Evolutionary conservation across 2,329 filamentous ascomycete species (phyloP), one percentile per base, ranked within the genome.

Genomic region (Cordyceps javanica): DNA sequence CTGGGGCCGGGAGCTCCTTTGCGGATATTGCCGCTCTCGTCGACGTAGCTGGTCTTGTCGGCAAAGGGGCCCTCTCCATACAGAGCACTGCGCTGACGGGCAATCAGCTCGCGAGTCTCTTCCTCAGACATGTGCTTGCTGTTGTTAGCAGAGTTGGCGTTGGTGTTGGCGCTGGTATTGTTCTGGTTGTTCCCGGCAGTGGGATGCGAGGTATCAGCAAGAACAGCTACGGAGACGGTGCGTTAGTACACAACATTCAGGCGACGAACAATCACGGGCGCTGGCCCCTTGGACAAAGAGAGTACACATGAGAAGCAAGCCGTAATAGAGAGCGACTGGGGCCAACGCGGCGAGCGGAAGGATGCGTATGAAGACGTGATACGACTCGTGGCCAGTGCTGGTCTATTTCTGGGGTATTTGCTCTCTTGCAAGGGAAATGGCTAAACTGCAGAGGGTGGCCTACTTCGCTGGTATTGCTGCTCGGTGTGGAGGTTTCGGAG

Each of bases 391-490:
- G 55, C 55, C 55, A 30, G 46, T 34, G 46, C 46, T 50, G 44
- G 34, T 73, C 70, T 72, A 72, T 75, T 71, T 72, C n/a, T 71
- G 68, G 65, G 68, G 64, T 66, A 44, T 53, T 55, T 64, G 63
- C 41, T 65, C 60, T 60, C 60, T 70, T 32, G 67, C 62, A 34
- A 63, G 70, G 67, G 62, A 50, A 68, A 69, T 63, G 79, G 82
- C 83, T 86, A 88, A 84, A 82, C 82, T 84, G 83, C 81, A 82
- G 82, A 83, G 83, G 85, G 83, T 75, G 86, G 86, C 89, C 86
- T 90, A 97, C 94, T 97, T 90, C 93, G 88, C 82, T 97, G 96
- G 79, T 96, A 97, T 86, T 99, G 94, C 85, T 99, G 94, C 85
- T 99, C 94, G 79, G 97, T 95, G 79, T 99, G 94, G 79, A 97